A percentile compares a stretch with the other conserved stretches of the same genome.
Conservation (phyloP, 768 basidiomycete genomes). For the Pleurotus giganteus region DNA sequence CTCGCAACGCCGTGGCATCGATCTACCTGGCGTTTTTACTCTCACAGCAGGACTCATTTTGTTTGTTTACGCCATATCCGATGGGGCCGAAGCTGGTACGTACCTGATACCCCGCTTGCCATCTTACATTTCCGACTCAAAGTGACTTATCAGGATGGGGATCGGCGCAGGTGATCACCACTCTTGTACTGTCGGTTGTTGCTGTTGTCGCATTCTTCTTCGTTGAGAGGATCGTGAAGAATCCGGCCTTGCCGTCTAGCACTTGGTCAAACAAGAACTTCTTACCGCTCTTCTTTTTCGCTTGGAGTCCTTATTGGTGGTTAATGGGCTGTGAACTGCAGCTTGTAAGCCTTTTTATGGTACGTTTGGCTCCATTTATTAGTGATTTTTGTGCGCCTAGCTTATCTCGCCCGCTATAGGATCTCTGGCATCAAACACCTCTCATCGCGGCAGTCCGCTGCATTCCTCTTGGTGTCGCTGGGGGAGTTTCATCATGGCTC, state of each 20-base stretch:
- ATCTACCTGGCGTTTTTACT: conserved; percentile 14
- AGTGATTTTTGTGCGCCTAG: conserved; percentile 22
- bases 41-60: conserved; percentile 23
- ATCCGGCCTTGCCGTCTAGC: conserved; percentile 26
- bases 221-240: conserved; percentile 32
- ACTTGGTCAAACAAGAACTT: conserved; percentile 40
- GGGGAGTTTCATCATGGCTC: conserved; percentile 8
- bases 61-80: conserved; percentile 36
- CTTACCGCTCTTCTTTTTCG: conserved; percentile 33
- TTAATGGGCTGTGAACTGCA: conserved; percentile 30
- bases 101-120: neutral
- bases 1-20: conserved; percentile 11
- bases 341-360: conserved; percentile 26
- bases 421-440: conserved; percentile 28
- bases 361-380: conserved; percentile 1
- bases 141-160: conserved; percentile 36
- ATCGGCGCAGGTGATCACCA: conserved; percentile 36
- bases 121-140: neutral
- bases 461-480: conserved; percentile 14
- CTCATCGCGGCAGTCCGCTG: conserved; percentile 32
- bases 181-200: conserved; percentile 40
- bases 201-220: conserved; percentile 39
- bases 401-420: conserved; percentile 14
- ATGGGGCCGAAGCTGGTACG: conserved; percentile 31
- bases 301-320: conserved; percentile 14